Conservation (phyloP, 352 stramenopile genomes). For the Blastocystis sp. region DNA sequence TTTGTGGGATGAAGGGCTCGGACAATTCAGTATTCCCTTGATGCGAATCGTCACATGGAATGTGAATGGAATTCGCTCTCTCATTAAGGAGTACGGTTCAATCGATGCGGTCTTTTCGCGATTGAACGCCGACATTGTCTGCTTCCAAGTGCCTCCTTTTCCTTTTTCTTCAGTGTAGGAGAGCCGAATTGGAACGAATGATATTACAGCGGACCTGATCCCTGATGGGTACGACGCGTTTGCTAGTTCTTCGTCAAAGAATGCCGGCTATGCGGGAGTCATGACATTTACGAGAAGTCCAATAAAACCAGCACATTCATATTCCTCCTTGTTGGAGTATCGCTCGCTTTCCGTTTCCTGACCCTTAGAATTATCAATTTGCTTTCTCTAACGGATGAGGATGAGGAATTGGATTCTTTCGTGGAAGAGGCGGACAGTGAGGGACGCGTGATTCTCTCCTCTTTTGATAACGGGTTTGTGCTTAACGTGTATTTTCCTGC, state of each 20-base stretch:
- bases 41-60: slow-evolving; percentile 52
- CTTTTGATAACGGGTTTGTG: not conserved
- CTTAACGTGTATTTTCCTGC: slow-evolving; percentile 43
- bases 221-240: slow-evolving; percentile 29
- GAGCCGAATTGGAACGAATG: slow-evolving; percentile 3
- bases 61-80: slow-evolving; percentile 45
- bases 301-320: not conserved
- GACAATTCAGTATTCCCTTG: not conserved
- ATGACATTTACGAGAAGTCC: not conserved
- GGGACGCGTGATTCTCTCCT: slow-evolving; percentile 24
- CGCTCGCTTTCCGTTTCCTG: not conserved
- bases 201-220: slow-evolving; percentile 3
- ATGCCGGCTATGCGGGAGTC: slow-evolving; percentile 31
- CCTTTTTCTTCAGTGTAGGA: not conserved
- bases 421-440: not conserved
- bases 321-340: slow-evolving; percentile 5
- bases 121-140: slow-evolving; percentile 40
- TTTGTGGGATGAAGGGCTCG: not conserved
- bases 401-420: slow-evolving; percentile 24
- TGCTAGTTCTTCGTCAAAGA: not conserved
- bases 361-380: not conserved
- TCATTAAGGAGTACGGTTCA: not conserved
- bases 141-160: slow-evolving; percentile 1
- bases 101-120: slow-evolving; percentile 19
- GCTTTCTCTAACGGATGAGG: not conserved